Conservation (phyloP, 768 basidiomycete genomes). For the Boletellus emodensis region DNA sequence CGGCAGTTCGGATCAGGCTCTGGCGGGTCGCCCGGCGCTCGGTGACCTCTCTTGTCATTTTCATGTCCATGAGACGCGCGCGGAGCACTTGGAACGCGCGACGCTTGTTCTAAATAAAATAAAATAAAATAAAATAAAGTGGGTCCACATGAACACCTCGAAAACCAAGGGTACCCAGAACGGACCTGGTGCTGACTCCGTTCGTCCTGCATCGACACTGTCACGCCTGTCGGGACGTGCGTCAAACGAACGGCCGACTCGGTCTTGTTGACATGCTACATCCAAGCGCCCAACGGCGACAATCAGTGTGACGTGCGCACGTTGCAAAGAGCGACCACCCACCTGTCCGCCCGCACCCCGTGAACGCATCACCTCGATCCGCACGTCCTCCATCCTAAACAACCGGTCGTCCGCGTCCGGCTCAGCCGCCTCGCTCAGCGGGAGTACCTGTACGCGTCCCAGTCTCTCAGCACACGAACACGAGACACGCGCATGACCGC, state of each 20-base stretch:
- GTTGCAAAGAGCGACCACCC: conserved; percentile 8
- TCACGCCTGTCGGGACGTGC: conserved; percentile 88
- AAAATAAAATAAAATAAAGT: no score
- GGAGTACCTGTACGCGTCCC: conserved; percentile 54
- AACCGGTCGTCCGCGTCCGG: conserved; percentile 52
- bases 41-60: conserved; percentile 65
- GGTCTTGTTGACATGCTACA: conserved; percentile 96
- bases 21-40: conserved; percentile 65
- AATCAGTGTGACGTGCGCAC: not conserved
- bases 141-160: not conserved
- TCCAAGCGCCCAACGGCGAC: not conserved
- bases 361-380: conserved; percentile 91
- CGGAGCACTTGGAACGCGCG: conserved; percentile 89
- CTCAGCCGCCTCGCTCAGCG: conserved; percentile 66
- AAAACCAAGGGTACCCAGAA: not conserved
- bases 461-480: no score
- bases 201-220: conserved; percentile 98
- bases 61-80: conserved; percentile 80
- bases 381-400: conserved; percentile 82
- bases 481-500: no score
- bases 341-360: conserved; percentile 98
- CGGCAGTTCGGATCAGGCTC: conserved; percentile 74
- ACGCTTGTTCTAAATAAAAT: conserved; percentile 71
- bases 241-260: conserved; percentile 96
- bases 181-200: conserved; percentile 89